phyloP scores from a whole-genome alignment of 2,329 filamentous ascomycete genomes.

The Coniochaeta sp. region DNA sequence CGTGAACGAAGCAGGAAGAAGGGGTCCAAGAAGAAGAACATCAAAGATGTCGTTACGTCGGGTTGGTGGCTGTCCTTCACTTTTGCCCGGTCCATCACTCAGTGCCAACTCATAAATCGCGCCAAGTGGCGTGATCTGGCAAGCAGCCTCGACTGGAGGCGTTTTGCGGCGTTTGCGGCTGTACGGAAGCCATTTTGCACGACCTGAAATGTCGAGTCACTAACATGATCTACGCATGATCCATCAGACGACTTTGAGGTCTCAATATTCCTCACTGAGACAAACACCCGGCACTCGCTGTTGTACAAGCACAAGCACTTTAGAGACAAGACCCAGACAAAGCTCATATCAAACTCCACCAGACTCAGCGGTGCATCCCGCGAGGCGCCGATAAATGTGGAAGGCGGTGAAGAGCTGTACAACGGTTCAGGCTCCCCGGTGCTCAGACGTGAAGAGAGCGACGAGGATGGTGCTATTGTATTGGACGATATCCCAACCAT shows the following conservation, averaged over 20 bases:
- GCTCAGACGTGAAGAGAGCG: slow-evolving; percentile 29
- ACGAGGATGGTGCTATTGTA: slow-evolving; percentile 50
- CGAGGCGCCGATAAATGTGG: slow-evolving; percentile 46
- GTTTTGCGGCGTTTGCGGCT: neutral
- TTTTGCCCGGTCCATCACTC: neutral
- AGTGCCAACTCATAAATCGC: neutral
- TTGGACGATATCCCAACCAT: slow-evolving; percentile 48
- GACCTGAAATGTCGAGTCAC: neutral
- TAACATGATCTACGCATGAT: slow-evolving; percentile 1
- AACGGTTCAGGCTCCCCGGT: slow-evolving; percentile 21
- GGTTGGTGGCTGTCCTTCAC: slow-evolving; percentile 42
- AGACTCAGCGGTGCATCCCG: slow-evolving; percentile 52
- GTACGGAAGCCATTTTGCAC: no score
- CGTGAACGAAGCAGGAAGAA: slow-evolving; percentile 54
- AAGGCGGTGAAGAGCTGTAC: slow-evolving; percentile 22
- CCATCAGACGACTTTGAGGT: slow-evolving; percentile 85
- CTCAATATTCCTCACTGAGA: slow-evolving; percentile 86
- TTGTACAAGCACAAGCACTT: slow-evolving; percentile 81
- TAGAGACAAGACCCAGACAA: slow-evolving; percentile 45
- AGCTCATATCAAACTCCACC: slow-evolving; percentile 53
- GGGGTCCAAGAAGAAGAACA: slow-evolving; percentile 65
- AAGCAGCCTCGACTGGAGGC: slow-evolving; percentile 5
- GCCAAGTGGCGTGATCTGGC: neutral
- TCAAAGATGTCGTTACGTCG: slow-evolving; percentile 81
- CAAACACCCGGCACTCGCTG: slow-evolving; percentile 75